Conservation (phyloP, 306 rosid species). For the Rosa multiflora region DNA sequence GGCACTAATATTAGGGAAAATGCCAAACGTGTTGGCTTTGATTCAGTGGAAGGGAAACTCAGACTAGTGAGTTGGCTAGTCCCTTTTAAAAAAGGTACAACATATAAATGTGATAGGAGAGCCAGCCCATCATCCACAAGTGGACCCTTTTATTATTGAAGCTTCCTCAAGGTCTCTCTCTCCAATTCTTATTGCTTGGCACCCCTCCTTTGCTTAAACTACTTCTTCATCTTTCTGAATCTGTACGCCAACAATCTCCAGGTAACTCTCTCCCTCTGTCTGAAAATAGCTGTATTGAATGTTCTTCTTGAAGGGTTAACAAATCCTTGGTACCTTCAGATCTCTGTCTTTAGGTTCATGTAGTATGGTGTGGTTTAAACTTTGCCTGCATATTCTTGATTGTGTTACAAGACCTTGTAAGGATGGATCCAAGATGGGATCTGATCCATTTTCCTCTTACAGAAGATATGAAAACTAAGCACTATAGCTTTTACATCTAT, state of each 20-base stretch:
- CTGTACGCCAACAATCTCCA: slow-evolving; percentile 14
- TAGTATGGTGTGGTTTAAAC: background rate
- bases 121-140: slow-evolving; percentile 45
- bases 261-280: slow-evolving; percentile 35
- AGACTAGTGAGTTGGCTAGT: slow-evolving; percentile 73
- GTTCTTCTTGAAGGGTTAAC: background rate
- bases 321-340: background rate
- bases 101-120: slow-evolving; percentile 25
- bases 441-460: background rate
- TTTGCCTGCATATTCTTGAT: slow-evolving; percentile 3
- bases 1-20: slow-evolving; percentile 27
- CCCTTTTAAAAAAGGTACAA: slow-evolving; percentile 25
- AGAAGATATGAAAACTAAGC: background rate
- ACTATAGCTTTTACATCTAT: background rate
- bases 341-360: background rate
- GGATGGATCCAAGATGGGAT: background rate
- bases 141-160: slow-evolving; percentile 26
- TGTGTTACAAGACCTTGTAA: background rate
- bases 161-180: slow-evolving; percentile 16
- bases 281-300: background rate
- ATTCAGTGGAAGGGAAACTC: slow-evolving; percentile 50
- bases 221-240: slow-evolving; percentile 10
- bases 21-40: slow-evolving; percentile 66
- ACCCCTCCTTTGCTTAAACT: background rate
- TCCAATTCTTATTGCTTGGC: background rate